Evolutionary conservation across 805 yeast species (phyloP), one percentile per base, ranked within the genome.

Genomic region (Priceomyces carsonii): DNA sequence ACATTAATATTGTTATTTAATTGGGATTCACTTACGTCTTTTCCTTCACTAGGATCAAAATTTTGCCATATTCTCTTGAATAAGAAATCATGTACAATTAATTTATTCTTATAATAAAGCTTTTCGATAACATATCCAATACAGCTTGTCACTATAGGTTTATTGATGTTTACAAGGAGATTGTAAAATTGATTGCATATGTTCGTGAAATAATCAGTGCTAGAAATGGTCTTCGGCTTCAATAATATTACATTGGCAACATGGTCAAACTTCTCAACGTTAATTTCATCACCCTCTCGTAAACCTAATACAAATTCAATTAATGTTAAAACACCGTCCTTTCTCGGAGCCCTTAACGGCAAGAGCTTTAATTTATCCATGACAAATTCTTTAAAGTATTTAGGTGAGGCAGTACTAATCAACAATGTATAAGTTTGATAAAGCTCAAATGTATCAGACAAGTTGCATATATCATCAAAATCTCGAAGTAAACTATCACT

Each of bases 231-330:
- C 30, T 59, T 61, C 0, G 97, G 96, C 40, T 80, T 80, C 12
- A 80, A 59, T 18, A 83, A 54, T 10, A 91, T 55, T 2, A 87
- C 69, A 26, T 71, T 73, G n/a, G 85, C 77, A 1, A 86, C 84
- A 38, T 80, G 75, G 18, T 77, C 79, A 31, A 86, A 67, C 44
- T 79, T 83, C 20, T 77, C 79, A n/a, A 80, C 58, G 43, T 80
- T 80, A 9, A 88, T 59, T 8, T 78, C 80, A 37, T 83, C 91
- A 35, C 72, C 69, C 26, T 87, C 95, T 38, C 96, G 66, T 17
- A 85, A 65, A 0, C 95, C 95, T 9, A 85, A 65, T 0, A 85
- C 69, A 43, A 85, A 79, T 56, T 91, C 97, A 18, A 89, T 69
- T 32, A 91, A 59, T 2, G 89, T 71, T 18, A 75, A 59, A 2